Evolutionary conservation across 352 stramenopile species (phyloP).

Genomic region (Blastocystis sp.): DNA sequence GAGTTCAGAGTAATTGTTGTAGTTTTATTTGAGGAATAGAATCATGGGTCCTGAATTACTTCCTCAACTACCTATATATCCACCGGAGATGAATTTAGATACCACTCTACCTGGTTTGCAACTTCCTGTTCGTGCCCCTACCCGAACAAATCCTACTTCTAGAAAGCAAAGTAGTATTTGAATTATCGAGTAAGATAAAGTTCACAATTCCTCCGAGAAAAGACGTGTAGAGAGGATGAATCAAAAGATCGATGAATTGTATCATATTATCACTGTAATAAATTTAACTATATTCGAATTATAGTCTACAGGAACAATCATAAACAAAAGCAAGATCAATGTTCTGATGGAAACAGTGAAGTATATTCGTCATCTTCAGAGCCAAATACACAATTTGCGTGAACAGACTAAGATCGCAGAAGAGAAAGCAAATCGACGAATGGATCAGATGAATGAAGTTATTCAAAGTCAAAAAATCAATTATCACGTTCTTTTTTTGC

Average conservation of each 20-base stretch:
- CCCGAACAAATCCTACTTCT: not conserved
- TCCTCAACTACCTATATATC: too few relatives aligned
- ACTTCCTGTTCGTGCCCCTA: not conserved
- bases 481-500: conserved; percentile 60
- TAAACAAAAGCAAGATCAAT: conserved; percentile 67
- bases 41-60: not conserved
- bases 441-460: conserved; percentile 57
- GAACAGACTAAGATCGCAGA: conserved; percentile 31
- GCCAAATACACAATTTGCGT: conserved; percentile 5
- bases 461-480: conserved; percentile 50
- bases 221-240: conserved; percentile 49
- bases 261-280: conserved; percentile 28
- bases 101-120: not conserved
- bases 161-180: conserved; percentile 13
- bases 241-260: conserved; percentile 63
- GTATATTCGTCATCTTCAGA: conserved; percentile 34
- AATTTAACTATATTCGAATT: not conserved
- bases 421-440: conserved; percentile 11
- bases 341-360: conserved; percentile 58
- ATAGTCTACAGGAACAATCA: conserved; percentile 54
- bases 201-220: conserved; percentile 58
- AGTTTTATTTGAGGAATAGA: not conserved
- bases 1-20: not conserved
- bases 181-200: not conserved
- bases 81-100: too few relatives aligned